Evolutionary conservation across 441 rosid species (phyloP).

Genomic region (Adansonia grandidieri): DNA sequence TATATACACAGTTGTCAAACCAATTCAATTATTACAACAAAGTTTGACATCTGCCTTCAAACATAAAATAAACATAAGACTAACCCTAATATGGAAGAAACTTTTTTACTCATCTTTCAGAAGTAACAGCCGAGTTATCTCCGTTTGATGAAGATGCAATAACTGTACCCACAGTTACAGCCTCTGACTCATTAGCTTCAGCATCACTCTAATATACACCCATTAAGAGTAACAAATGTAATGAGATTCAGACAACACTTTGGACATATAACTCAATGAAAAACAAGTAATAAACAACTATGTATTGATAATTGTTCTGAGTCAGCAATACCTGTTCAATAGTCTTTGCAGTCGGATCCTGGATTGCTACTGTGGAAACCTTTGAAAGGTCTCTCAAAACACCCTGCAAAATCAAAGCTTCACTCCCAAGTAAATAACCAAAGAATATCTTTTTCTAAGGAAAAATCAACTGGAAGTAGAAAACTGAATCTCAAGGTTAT

Average conservation of each 20-base stretch:
- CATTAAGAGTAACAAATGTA: background rate
- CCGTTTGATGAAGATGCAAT: constrained; percentile 33
- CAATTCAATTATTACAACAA: constrained; percentile 19
- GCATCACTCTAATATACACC: constrained; percentile 33
- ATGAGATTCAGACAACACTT: background rate
- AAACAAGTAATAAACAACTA: background rate
- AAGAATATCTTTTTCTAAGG: background rate
- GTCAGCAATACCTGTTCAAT: constrained; percentile 34
- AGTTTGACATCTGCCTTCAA: constrained; percentile 22
- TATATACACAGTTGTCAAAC: constrained; percentile 18
- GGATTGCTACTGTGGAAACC: constrained; percentile 27
- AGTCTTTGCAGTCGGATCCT: constrained; percentile 40
- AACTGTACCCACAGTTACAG: constrained; percentile 20
- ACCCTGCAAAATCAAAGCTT: constrained; percentile 38
- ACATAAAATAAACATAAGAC: background rate
- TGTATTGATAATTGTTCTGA: background rate
- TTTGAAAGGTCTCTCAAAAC: constrained; percentile 44
- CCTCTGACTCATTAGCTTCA: constrained; percentile 33
- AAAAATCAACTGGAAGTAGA: background rate
- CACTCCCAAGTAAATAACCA: background rate
- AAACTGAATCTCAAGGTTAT: background rate
- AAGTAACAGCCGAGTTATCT: constrained; percentile 32
- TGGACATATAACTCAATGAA: background rate
- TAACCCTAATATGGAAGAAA: background rate
- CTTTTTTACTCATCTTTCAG: constrained; percentile 27